Conservation (phyloP, 2,329 filamentous ascomycete species). For the Claviceps humidiphila region DNA sequence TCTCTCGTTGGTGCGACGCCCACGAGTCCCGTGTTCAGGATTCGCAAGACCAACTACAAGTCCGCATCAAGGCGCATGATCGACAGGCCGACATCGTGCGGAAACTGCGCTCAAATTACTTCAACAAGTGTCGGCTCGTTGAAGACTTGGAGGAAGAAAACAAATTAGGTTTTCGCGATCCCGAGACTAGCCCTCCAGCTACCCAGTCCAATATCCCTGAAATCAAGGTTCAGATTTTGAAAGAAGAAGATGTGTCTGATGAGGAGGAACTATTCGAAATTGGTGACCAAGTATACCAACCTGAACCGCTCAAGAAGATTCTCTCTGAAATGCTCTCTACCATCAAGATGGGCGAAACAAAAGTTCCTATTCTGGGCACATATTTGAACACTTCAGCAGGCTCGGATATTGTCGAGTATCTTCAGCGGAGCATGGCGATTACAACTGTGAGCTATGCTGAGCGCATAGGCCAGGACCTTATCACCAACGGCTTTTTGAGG, state of each 20-base stretch:
- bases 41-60: conserved; percentile 87
- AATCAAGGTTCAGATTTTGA: conserved; percentile 70
- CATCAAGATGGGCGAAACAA: conserved; percentile 79
- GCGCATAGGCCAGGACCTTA: conserved; percentile 85
- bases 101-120: conserved; percentile 91
- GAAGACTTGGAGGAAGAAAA: conserved; percentile 98
- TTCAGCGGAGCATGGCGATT: conserved; percentile 76
- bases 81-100: conserved; percentile 80
- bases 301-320: conserved; percentile 84
- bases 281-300: conserved; percentile 74
- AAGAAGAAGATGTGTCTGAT: conserved; percentile 45
- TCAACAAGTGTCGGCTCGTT: conserved; percentile 94
- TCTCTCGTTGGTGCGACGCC: conserved; percentile 90
- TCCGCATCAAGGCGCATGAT: conserved; percentile 82
- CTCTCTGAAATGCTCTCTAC: conserved; percentile 73
- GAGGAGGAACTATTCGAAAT: conserved; percentile 79
- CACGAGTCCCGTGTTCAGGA: conserved; percentile 84
- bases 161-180: conserved; percentile 91
- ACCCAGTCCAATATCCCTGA: conserved; percentile 50
- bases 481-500: conserved; percentile 72
- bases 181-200: conserved; percentile 53
- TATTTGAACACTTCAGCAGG: conserved; percentile 89
- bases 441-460: conserved; percentile 83
- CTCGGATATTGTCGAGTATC: conserved; percentile 88
- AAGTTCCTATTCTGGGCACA: conserved; percentile 87